These are phyloP conservation scores for Yarrowia alimentaria DNA, from an alignment of 805 yeast genomes.

Conservation along the genomic window DNA sequence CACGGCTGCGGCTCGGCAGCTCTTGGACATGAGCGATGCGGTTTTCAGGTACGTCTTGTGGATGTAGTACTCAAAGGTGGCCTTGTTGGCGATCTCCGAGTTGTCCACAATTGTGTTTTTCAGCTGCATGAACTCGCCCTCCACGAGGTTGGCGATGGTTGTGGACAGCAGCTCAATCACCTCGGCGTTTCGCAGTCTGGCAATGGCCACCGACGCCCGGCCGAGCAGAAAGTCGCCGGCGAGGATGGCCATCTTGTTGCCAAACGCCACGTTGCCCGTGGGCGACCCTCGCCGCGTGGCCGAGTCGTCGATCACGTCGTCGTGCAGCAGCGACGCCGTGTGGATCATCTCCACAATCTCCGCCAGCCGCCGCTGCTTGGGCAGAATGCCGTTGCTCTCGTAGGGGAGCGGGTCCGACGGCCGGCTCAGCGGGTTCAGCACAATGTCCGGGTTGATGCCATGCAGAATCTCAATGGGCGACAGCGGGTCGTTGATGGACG, in stretches of 20 bases:
- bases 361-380: conserved; percentile 92
- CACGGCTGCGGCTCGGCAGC: conserved; percentile 89
- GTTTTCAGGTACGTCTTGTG: conserved; percentile 96
- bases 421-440: conserved; percentile 77
- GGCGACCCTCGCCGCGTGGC: conserved; percentile 89
- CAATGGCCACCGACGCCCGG: conserved; percentile 93
- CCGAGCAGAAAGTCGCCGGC: conserved; percentile 97
- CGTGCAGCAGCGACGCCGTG: conserved; percentile 92
- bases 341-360: conserved; percentile 98
- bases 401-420: conserved; percentile 73
- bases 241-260: conserved; percentile 94
- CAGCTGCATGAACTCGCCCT: conserved; percentile 98
- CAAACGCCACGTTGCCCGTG: conserved; percentile 88
- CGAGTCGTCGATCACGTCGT: conserved; percentile 88
- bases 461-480: conserved; percentile 81
- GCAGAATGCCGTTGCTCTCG: conserved; percentile 73
- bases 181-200: conserved; percentile 92
- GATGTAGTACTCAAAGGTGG: conserved; percentile 89
- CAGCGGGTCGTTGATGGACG: conserved; percentile 46
- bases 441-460: conserved; percentile 80
- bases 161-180: conserved; percentile 94
- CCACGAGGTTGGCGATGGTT: conserved; percentile 93
- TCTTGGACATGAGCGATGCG: conserved; percentile 90
- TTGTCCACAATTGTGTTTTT: conserved; percentile 74
- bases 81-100: conserved; percentile 50